phyloP scores from a whole-genome alignment of 2,329 filamentous ascomycete genomes.

The Aureobasidium sp. region DNA sequence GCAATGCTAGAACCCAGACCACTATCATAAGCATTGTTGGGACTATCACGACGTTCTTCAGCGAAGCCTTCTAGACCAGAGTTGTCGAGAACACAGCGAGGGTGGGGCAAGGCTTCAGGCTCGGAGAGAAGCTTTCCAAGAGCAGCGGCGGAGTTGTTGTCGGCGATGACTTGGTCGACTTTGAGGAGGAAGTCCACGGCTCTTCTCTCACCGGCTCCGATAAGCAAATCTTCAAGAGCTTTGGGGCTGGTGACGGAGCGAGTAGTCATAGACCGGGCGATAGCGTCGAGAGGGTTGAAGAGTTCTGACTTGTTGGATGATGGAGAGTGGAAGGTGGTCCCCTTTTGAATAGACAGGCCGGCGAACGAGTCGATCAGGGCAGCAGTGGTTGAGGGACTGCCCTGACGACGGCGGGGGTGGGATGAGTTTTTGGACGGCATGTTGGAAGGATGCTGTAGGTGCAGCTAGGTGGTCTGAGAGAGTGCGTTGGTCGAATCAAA shows the following conservation, averaged over 20 bases:
- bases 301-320: constrained; percentile 33
- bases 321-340: constrained; percentile 41
- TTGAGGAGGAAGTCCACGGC: constrained; percentile 36
- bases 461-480: neutral
- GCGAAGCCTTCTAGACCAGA: constrained; percentile 28
- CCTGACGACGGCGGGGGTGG: constrained; percentile 12
- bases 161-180: constrained; percentile 36
- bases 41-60: constrained; percentile 41
- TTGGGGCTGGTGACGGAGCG: constrained; percentile 43
- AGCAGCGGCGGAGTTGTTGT: constrained; percentile 29
- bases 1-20: constrained; percentile 75
- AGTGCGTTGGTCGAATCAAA: constrained; percentile 1
- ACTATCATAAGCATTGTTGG: constrained; percentile 74
- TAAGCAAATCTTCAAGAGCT: constrained; percentile 40
- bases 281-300: constrained; percentile 27
- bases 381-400: constrained; percentile 11
- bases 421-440: constrained; percentile 8
- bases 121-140: constrained; percentile 37
- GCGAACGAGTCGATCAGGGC: constrained; percentile 47
- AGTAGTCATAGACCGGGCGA: constrained; percentile 33
- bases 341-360: constrained; percentile 40
- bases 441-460: neutral
- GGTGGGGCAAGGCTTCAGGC: constrained; percentile 42
- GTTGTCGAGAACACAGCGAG: constrained; percentile 35
- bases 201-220: constrained; percentile 37